Conservation (phyloP, 2,329 filamentous ascomycete species). For the Colletotrichum sp. region DNA sequence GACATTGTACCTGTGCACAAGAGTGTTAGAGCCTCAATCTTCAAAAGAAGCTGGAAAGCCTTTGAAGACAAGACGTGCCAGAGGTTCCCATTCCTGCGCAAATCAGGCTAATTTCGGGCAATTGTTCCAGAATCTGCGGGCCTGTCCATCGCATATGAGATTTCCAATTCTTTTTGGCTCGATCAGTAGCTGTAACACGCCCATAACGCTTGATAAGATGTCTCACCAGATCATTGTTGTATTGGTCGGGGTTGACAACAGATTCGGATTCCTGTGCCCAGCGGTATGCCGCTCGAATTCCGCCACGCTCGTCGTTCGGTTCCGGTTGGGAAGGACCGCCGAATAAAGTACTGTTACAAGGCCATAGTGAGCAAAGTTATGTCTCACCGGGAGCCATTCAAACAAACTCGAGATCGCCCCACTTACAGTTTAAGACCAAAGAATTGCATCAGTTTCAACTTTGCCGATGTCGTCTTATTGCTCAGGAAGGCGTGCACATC, state of each 20-base stretch:
- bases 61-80: conserved; percentile 35
- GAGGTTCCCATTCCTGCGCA: conserved; percentile 64
- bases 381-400: background rate
- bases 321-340: conserved; percentile 65
- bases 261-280: conserved; percentile 45
- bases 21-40: background rate
- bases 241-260: conserved; percentile 60
- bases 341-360: conserved; percentile 50
- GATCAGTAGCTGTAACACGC: background rate
- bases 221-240: conserved; percentile 53
- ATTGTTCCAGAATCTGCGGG: conserved; percentile 60
- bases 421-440: conserved; percentile 60
- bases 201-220: background rate
- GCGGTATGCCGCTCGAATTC: conserved; percentile 52
- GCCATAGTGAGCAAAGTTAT: background rate
- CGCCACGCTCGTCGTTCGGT: conserved; percentile 56
- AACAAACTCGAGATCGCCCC: background rate
- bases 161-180: conserved; percentile 49
- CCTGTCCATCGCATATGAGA: conserved; percentile 65
- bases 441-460: conserved; percentile 61
- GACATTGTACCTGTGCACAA: conserved; percentile 45
- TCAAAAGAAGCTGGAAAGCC: background rate
- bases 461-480: conserved; percentile 61
- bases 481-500: conserved; percentile 62
- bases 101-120: conserved; percentile 62